Conservation (phyloP, 345 rosid species). For the Laguncularia racemosa region DNA sequence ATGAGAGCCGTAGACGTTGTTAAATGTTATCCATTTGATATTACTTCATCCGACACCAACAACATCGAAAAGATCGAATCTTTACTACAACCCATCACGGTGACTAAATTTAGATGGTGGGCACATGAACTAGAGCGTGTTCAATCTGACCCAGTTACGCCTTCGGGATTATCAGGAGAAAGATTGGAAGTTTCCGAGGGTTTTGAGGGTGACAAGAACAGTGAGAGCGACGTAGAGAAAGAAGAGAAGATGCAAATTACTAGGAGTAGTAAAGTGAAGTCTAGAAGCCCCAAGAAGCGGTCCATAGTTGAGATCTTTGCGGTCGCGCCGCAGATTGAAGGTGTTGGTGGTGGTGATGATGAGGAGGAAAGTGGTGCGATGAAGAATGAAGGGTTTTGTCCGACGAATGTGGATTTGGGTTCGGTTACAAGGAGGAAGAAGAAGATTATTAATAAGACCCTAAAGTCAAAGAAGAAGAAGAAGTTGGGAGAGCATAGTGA, state of each 20-base stretch:
- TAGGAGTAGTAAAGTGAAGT: conserved; percentile 14
- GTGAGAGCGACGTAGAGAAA: conserved; percentile 4
- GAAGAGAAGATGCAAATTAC: conserved; percentile 11
- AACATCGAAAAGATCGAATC: conserved; percentile 16
- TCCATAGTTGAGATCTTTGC: conserved; percentile 37
- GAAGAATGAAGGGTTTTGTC: too few relatives aligned
- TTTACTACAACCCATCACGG: conserved; percentile 45
- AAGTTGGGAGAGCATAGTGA: too few relatives aligned
- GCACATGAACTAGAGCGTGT: conserved; percentile 42
- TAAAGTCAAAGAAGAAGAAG: too few relatives aligned
- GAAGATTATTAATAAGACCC: too few relatives aligned
- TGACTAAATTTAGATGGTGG: conserved; percentile 68
- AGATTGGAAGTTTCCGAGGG: conserved; percentile 9
- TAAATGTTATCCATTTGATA: conserved; percentile 57
- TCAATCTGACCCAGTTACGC: conserved; percentile 4
- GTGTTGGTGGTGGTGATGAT: too few relatives aligned
- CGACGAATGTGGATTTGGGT: too few relatives aligned
- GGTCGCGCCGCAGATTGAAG: conserved; percentile 24
- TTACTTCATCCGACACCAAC: not conserved
- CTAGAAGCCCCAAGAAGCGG: conserved; percentile 35
- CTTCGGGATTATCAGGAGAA: not conserved
- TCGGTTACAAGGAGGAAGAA: too few relatives aligned
- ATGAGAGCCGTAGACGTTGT: conserved; percentile 36
- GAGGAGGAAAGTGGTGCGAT: too few relatives aligned
- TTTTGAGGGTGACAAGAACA: conserved; percentile 1